Evolutionary conservation across 1,139 yeast genomes (phyloP), one percentile per base, ranked within the genome.

Genomic region (Taphrina betulina): DNA sequence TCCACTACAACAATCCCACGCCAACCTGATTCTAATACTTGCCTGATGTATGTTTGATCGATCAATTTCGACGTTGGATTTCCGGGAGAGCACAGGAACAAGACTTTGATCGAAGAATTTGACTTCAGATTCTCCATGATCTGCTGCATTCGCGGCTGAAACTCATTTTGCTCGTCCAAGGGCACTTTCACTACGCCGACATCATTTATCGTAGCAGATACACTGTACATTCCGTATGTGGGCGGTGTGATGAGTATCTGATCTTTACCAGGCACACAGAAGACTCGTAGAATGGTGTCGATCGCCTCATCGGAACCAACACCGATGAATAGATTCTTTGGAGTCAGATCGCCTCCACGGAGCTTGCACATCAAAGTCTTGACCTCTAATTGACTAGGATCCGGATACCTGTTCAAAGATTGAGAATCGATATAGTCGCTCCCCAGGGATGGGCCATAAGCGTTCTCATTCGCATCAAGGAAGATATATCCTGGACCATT

Each of bases 281-380:
- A 79, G 57, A 95, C 87, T 64, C 99, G 76, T 61, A 92, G 82
- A 57, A 92, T 72, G 57, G 94, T 78, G 69, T 92, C 99, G 57
- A 94, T 89, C 65, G 95, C 83, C 70, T 92, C 99, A 68, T 92
- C 99, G 0, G 96, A 88, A 1, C 99, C 99, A 14, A 92, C 98
- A 31, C 98, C 98, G 40, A 92, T 76, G 67, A 95, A 89, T 54
- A 94, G 67, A 69, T 94, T 94, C 8, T 76, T 84, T 0, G 85
- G 78, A 0, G 72, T 71, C 60, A 90, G 68, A 61, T 74, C 78
- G 1, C 67, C 61, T 67, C 86, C 88, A 63, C 99, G 78, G 67
- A 84, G 83, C 37, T 79, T 74, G 51, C 85, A 81, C 51, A 92
- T 75, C 62, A 82, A 82, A 61, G 78, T 72, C 68, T 94, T 92